Base-by-base conservation (phyloP, 2,329 filamentous ascomycete genomes). In the Hirsutella rhossiliensis region DNA sequence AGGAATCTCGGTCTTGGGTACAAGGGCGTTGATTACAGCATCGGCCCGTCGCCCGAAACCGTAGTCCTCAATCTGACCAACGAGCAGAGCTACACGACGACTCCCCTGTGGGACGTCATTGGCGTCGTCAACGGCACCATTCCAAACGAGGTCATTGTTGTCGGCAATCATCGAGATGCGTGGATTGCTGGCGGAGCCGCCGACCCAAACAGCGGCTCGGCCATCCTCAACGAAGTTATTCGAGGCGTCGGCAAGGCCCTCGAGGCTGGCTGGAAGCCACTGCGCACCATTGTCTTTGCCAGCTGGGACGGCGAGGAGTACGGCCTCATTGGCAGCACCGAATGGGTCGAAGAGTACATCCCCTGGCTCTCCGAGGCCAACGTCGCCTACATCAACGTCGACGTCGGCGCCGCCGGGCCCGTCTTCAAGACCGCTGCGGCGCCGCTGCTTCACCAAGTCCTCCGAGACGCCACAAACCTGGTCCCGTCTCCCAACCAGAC, bases 111-210 rank as follows among this genome's bases (percentile, higher is more conserved):
- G 88, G 84, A 98, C 57, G 86, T 92, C 3, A 90, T 97, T 50
- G 90, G 90, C 38, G 71, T 92, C 39, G 86, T 98, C 60, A 95
- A 95, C 54, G 92, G 90, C 11, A 84, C 83, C 0, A 78, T 92
- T 31, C 71, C 80, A 0, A 80, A 95, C 54, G 88, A 96, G 56
- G 87, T 95, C 1, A 71, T 98, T 39, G 74, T 98, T 4, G 67
- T 97, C 29, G 88, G 89, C n/a, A 95, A 94, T 56, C 89, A 95
- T 57, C 79, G 88, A 30, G 88, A 95, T 62, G 86, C 89, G 0
- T 94, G 87, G 87, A 82, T 90, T 54, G 81, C 82, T 18, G 87
- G 87, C n/a, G 86, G 87, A 20, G 84, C 85, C 15, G 84, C 73
- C 12, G 87, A 94, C 53, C 87, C 87, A 1, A 90, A 90, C 67